Percentiles rank a stretch among this genome's conserved stretches.
These are phyloP conservation scores for Neonectria neomacrospora DNA, from an alignment of 2,329 filamentous ascomycete genomes.

Conservation along the genomic window DNA sequence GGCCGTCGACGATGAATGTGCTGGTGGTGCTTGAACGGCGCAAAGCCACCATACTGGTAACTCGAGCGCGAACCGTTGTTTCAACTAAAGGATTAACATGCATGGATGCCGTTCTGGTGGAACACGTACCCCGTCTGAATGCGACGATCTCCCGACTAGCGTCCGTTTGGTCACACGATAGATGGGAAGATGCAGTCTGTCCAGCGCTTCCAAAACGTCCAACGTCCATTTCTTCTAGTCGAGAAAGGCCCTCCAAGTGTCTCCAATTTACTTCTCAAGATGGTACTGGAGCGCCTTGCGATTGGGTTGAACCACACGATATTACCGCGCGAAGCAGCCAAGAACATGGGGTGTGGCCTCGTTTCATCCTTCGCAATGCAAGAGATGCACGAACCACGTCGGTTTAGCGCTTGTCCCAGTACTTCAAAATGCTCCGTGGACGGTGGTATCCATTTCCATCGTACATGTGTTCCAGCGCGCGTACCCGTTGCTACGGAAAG, in stretches of 20 bases:
- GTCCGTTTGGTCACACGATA: conserved; percentile 24
- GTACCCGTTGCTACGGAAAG: conserved; percentile 5
- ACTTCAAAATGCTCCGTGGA: conserved; percentile 4
- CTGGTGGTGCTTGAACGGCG: conserved; percentile 4
- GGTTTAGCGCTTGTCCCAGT: background rate
- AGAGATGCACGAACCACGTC: conserved; percentile 18
- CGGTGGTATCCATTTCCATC: background rate
- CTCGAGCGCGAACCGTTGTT: conserved; percentile 30
- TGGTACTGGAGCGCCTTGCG: background rate
- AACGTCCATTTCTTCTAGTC: background rate
- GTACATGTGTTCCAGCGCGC: background rate
- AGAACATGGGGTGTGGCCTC: conserved; percentile 8
- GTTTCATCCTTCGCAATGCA: conserved; percentile 25
- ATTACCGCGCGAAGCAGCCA: background rate
- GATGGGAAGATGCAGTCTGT: conserved; percentile 12
- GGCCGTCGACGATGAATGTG: background rate
- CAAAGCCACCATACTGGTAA: conserved; percentile 3
- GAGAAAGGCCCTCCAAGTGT: too few relatives aligned
- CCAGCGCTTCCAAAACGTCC: conserved; percentile 4
- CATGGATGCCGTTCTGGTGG: conserved; percentile 22
- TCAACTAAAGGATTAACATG: conserved; percentile 32
- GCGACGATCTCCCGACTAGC: conserved; percentile 28
- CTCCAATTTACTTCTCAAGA: background rate
- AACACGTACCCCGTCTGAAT: conserved; percentile 28
- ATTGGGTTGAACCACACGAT: conserved; percentile 11